These are phyloP conservation scores for Triticum aestivum DNA, from an alignment of 176 grass and related monocot species.

Conservation along the genomic window DNA sequence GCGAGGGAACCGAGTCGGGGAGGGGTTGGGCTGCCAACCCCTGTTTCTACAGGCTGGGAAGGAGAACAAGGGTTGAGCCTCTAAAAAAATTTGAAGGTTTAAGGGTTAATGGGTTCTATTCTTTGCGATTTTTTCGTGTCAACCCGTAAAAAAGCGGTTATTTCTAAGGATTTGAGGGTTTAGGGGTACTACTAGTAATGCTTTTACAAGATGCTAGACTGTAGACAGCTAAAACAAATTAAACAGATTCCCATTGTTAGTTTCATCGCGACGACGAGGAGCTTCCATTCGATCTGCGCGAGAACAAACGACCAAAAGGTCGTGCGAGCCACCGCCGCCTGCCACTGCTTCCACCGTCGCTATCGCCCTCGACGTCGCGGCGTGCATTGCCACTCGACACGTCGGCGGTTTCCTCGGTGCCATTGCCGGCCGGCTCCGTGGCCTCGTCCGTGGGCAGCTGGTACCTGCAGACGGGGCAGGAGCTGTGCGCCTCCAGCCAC, in stretches of 20 bases:
- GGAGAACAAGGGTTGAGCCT: too few species aligned
- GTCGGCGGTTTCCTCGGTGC: not conserved
- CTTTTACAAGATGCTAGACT: slow-evolving; percentile 13
- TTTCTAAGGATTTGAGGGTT: too few species aligned
- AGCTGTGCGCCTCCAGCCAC: slow-evolving; percentile 89
- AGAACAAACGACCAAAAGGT: slow-evolving; percentile 55
- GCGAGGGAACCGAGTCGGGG: too few species aligned
- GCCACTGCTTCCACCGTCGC: slow-evolving; percentile 20
- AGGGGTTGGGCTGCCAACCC: too few species aligned
- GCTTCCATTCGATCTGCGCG: slow-evolving; percentile 38
- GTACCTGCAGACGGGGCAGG: slow-evolving; percentile 83
- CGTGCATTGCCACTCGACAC: slow-evolving; percentile 3
- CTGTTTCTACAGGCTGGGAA: too few species aligned
- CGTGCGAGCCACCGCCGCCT: slow-evolving; percentile 62
- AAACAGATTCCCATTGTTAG: not conserved
- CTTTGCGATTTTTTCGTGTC: too few species aligned
- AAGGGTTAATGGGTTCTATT: too few species aligned
- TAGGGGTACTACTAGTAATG: too few species aligned
- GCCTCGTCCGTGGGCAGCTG: slow-evolving; percentile 66
- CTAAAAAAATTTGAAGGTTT: too few species aligned
- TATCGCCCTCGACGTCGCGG: slow-evolving; percentile 3
- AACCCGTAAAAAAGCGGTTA: too few species aligned
- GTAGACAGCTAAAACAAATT: not conserved
- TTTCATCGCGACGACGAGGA: slow-evolving; percentile 40
- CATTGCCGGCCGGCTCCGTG: slow-evolving; percentile 20